Evolutionary conservation across 2,329 filamentous ascomycete genomes (phyloP).

Genomic region (Ascomycota sp.): DNA sequence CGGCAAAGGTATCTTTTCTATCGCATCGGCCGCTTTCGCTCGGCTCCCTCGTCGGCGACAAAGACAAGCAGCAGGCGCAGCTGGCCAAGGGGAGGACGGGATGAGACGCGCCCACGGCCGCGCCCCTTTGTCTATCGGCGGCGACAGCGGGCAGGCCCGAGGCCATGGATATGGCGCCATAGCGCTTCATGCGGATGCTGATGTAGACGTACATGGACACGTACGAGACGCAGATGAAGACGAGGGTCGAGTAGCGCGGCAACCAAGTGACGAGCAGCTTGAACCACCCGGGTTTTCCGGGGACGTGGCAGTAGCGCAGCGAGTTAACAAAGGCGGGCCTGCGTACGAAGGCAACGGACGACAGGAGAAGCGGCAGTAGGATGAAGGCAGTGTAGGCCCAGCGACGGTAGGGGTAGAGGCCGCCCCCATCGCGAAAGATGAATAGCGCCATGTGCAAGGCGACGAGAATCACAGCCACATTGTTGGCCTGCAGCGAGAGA

Average conservation of each 20-base stretch:
- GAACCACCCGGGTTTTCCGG: constrained; percentile 47
- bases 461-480: constrained; percentile 52
- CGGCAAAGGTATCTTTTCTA: no score
- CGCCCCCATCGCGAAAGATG: constrained; percentile 43
- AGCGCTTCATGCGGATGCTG: constrained; percentile 19
- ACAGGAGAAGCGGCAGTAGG: constrained; percentile 36
- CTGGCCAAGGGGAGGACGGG: no score
- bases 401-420: constrained; percentile 46
- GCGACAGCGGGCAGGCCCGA: no score
- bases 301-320: constrained; percentile 51
- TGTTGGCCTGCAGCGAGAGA: constrained; percentile 47
- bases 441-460: constrained; percentile 53
- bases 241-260: constrained; percentile 49
- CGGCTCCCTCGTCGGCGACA: no score
- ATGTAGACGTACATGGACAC: constrained; percentile 53
- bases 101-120: neutral
- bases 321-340: constrained; percentile 36
- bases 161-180: constrained; percentile 7
- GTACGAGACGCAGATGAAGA: constrained; percentile 43
- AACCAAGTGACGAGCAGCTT: constrained; percentile 50
- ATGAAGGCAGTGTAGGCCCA: constrained; percentile 37
- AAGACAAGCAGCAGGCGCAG: no score
- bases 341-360: constrained; percentile 42
- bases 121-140: neutral
- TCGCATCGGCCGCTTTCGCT: no score